Evolutionary conservation across 2,329 filamentous ascomycete species (phyloP).

Genomic region (Colletotrichum sp.): DNA sequence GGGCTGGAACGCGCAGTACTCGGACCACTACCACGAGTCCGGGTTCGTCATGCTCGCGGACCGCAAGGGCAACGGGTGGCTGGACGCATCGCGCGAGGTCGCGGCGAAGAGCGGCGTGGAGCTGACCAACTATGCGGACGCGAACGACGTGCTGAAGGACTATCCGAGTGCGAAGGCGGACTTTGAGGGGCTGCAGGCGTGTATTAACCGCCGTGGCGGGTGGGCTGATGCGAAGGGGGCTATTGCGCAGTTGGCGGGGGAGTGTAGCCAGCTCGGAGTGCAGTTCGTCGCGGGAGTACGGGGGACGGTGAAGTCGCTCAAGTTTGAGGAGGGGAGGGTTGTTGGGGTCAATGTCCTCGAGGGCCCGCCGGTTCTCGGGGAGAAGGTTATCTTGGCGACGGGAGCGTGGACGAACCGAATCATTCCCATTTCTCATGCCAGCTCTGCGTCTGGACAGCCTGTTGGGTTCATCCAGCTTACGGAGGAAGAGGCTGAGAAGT

Average conservation of each 20-base stretch:
- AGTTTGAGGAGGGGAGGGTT: constrained; percentile 20
- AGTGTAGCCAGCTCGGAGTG: constrained; percentile 33
- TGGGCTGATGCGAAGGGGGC: constrained; percentile 36
- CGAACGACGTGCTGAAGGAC: constrained; percentile 4
- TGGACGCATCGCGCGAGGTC: constrained; percentile 19
- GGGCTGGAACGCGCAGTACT: constrained; percentile 31
- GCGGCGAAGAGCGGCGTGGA: constrained; percentile 14
- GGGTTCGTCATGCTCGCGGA: constrained; percentile 36
- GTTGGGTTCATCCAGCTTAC: constrained; percentile 70
- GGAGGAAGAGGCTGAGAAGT: constrained; percentile 56
- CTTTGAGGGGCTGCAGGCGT: constrained; percentile 5
- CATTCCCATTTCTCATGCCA: constrained; percentile 66
- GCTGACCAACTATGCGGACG: constrained; percentile 33
- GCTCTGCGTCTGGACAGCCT: constrained; percentile 68
- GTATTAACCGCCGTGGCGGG: constrained; percentile 31
- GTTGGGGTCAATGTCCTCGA: constrained; percentile 28
- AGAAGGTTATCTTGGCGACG: constrained; percentile 65
- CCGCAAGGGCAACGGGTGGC: constrained; percentile 21
- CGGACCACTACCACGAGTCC: constrained; percentile 32
- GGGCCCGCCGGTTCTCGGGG: constrained; percentile 43
- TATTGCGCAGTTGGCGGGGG: constrained; percentile 28
- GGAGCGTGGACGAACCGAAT: constrained; percentile 67
- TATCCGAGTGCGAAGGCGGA: constrained; percentile 5
- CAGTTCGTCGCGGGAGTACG: constrained; percentile 33
- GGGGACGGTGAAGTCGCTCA: constrained; percentile 31